Percentiles rank a stretch among this genome's conserved stretches.
Conservation (phyloP, 2,329 filamentous ascomycete genomes). For the Nannizzia gypsea region DNA sequence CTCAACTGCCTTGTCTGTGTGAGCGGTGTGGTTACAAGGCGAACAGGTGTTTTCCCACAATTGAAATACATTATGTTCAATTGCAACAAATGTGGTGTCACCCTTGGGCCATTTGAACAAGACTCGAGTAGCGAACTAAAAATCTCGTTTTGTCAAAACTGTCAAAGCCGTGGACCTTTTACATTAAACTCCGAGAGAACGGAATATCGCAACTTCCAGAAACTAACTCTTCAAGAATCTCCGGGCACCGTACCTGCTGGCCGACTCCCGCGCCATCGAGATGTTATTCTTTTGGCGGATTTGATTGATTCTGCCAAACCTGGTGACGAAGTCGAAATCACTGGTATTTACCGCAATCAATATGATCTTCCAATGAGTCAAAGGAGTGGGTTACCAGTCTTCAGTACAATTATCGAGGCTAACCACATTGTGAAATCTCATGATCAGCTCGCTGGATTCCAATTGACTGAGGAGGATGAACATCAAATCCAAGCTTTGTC, state of each 20-base stretch:
- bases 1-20: constrained; percentile 92
- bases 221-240: constrained; percentile 90
- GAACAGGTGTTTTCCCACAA: constrained; percentile 92
- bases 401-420: constrained; percentile 92
- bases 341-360: constrained; percentile 94
- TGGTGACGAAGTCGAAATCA: constrained; percentile 94
- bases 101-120: constrained; percentile 78
- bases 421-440: constrained; percentile 96
- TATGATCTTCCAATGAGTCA: constrained; percentile 97
- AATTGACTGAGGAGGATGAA: constrained; percentile 89
- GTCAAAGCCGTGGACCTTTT: constrained; percentile 89
- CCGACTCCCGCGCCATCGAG: constrained; percentile 80
- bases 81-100: constrained; percentile 83
- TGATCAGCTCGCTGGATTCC: constrained; percentile 92
- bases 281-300: constrained; percentile 93
- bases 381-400: constrained; percentile 96
- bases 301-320: constrained; percentile 94
- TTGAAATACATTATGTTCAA: constrained; percentile 98
- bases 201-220: constrained; percentile 97
- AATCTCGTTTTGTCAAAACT: constrained; percentile 91
- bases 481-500: constrained; percentile 78
- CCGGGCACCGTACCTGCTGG: constrained; percentile 93
- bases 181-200: constrained; percentile 95
- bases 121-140: constrained; percentile 95
- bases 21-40: constrained; percentile 84